Base-by-base conservation (phyloP, 108 stramenopile genomes). In the Epithemia pelagica region DNA sequence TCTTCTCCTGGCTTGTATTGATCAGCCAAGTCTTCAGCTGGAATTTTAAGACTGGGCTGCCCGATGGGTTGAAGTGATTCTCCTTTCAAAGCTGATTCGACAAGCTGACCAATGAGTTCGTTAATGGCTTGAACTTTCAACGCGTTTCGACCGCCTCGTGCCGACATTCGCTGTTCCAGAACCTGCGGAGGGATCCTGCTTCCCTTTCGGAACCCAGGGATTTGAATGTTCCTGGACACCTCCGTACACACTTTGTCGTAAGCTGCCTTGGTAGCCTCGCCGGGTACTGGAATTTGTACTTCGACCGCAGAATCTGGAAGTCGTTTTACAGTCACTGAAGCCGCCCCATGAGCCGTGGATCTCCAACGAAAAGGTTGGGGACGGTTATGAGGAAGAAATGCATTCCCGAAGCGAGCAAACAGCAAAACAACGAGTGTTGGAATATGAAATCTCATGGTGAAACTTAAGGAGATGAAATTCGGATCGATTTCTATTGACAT, bases 131-230 rank as follows among this genome's bases (percentile, higher is more conserved):
- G 80, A 26, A 68, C 72, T 60, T 65, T 73, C 37, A 92, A 62
- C 0, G 81, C 82, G 54, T 74, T 81, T 55, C 75, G 80, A 66
- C 89, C 85, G 28, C 89, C 89, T 57, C 85, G 78, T 22, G 67
- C 67, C 10, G 70, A 52, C 84, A 90, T 83, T 60, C 78, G 78
- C 55, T 88, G 80, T 70, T 94, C 92, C 61, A 94, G 65, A 20
- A 94, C 86, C 31, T 75, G 69, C 0, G 87, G 82, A 23, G 92
- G 92, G 60, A 94, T 94, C 58, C 77, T 85, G 65, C 84, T 71
- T 28, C 92, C 92, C 75, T 94, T 94, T 28, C 92, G 89, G 72
- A 94, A 94, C 58, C 92, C 92, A 30, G 92, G 89, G 65, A 94
- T 85, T 25, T 76, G 60, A 19, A 94, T 73, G 20, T 71, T 79